Evolutionary conservation across 2,329 filamentous ascomycete species (phyloP), one percentile per base, ranked within the genome.

Genomic region (Coniochaeta sp.): DNA sequence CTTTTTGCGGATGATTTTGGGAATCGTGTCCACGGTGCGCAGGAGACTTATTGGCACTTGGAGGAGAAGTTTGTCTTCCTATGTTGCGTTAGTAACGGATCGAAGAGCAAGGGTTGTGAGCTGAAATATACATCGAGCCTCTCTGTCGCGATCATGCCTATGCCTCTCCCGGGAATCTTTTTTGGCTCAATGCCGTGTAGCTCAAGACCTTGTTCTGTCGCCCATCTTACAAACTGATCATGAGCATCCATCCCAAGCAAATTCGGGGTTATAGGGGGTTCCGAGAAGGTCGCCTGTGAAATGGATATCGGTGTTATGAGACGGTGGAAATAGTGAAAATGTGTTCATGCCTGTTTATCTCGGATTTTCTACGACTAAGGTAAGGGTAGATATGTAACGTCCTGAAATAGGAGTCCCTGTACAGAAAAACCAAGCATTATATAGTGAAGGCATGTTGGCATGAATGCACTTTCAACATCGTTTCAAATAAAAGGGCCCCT

Each of bases 61-160:
- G 6, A 93, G 79, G 57, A 95, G 74, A 8, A 77, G 73, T 62
- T 89, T 82, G 59, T 70, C 66, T 54, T 70, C 62, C 76, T 79
- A 57, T 3, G 58, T 12, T 14, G 7, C 26, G 52, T 65, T 60
- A 56, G 61, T 58, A 8, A 55, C 42, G n/a, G 59, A 24, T 9
- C 58, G 26, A 30, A 3, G 26, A 52, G 24, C 17, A 22, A 17
- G 40, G 52, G 61, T 12, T 24, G 57, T 2, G 28, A 14, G 22
- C n/a, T 19, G 26, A 7, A 65, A 68, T 68, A 6, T 75, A 90
- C 89, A 75, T 88, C 76, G 62, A 95, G 80, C 16, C 81, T 75
- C 30, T 82, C 80, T 14, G 84, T 87, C 5, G 91, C 88, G 57
- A 93, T 80, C 60, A 96, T 86, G 55, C 93, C 92, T 58, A 95